Base-by-base conservation (phyloP, 2,329 filamentous ascomycete species). In the Xylariaceae sp. region DNA sequence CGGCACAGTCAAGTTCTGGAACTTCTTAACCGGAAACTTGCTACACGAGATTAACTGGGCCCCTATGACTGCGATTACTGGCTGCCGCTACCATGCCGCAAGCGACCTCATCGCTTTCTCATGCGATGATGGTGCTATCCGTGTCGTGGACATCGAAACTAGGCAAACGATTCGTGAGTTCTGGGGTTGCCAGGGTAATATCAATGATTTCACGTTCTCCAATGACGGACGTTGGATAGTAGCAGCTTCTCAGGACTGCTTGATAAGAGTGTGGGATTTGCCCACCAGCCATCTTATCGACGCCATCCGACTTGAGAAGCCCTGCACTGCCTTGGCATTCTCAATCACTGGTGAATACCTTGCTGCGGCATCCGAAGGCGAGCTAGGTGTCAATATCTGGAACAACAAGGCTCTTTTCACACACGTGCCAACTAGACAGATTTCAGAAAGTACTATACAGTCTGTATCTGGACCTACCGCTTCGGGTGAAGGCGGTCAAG, bases 1-100 rank as follows among this genome's bases (percentile, higher is more conserved):
- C 73, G 94, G 94, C 37, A 96, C 88, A 73, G 82, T 97, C 68
- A 97, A 97, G 77, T 97, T 99, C 72, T 99, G 95, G 95, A 90
- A 96, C 65, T 96, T 99, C 64, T 75, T 86, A n/a, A 90, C 89
- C 0, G 94, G 93, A 6, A 82, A 85, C 50, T 80, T 97, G 2
- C 71, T 89, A 9, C 83, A 93, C 63, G 87, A 97, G 69, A 85
- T 97, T 55, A 86, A 92, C 72, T 96, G 92, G 88, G 84, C 88
- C 50, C 84, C 84, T 2, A 90, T 89, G 82, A 86, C 87, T 3
- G 83, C 86, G 51, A 87, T 96, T 55, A 89, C 85, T 0, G 86
- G 83, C 13, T 86, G 93, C 66, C 86, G 87, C 59, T 94, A 96
- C 71, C 92, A 96, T 70, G 80, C 88, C 3, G 83, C 86, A 2